Conservation (phyloP, 2,329 filamentous ascomycete genomes). For the Blastomyces parvus region DNA sequence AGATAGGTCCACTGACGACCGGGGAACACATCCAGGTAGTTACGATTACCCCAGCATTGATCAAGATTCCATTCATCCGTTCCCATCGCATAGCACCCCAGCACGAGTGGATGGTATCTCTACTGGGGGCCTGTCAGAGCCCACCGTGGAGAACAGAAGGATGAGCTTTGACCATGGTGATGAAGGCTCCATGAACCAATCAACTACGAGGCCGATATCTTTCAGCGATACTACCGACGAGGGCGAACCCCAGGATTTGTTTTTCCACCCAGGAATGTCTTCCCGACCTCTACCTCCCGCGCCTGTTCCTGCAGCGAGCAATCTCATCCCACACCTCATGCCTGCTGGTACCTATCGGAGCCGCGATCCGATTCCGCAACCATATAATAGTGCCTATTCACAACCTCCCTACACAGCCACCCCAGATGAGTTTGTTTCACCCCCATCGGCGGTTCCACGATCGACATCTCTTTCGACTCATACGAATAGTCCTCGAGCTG, state of each 20-base stretch:
- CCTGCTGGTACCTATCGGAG: constrained; percentile 52
- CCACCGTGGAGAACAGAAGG: constrained; percentile 53
- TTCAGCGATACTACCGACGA: constrained; percentile 56
- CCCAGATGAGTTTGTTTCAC: constrained; percentile 45
- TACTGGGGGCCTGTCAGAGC: constrained; percentile 78
- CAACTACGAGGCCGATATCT: constrained; percentile 38
- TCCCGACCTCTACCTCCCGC: constrained; percentile 54
- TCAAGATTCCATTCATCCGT: constrained; percentile 48
- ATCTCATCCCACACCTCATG: constrained; percentile 39
- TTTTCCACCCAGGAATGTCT: constrained; percentile 77
- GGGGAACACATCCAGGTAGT: constrained; percentile 21
- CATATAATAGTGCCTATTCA: constrained; percentile 28
- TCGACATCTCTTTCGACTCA: constrained; percentile 78
- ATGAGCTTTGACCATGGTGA: constrained; percentile 91
- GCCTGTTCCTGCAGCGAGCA: constrained; percentile 47
- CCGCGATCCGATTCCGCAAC: constrained; percentile 36
- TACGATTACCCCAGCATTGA: constrained; percentile 34
- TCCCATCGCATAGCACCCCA: constrained; percentile 46
- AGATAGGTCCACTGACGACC: constrained; percentile 15
- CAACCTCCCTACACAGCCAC: constrained; percentile 30
- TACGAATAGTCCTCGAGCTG: constrained; percentile 66
- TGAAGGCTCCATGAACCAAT: constrained; percentile 54
- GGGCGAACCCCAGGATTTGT: constrained; percentile 77
- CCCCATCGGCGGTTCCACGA: constrained; percentile 48
- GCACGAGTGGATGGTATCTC: constrained; percentile 78